Evolutionary conservation across 129 eudicot genomes (phyloP).

Genomic region (Calendula officinalis): DNA sequence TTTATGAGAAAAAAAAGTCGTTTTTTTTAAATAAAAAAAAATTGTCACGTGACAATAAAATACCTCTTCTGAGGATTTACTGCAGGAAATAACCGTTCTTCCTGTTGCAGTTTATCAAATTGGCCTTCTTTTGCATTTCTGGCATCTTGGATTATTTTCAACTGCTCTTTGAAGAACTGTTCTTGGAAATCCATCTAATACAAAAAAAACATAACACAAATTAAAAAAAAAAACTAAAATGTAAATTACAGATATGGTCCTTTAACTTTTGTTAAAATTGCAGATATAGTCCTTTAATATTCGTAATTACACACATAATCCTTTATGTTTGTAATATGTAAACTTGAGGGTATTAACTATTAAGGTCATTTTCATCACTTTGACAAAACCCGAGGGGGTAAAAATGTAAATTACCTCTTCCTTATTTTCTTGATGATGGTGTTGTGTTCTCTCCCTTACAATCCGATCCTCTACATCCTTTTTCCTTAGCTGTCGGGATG

Average conservation of each 20-base stretch:
- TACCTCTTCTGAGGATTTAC: slow-evolving; percentile 20
- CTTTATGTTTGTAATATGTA: too few species aligned
- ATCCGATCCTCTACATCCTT: slow-evolving; percentile 47
- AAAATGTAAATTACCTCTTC: slow-evolving; percentile 55
- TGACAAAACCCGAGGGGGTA: too few species aligned
- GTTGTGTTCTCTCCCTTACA: slow-evolving; percentile 55
- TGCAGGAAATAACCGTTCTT: background rate
- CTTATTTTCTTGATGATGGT: slow-evolving; percentile 53
- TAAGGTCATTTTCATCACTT: too few species aligned
- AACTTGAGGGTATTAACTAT: too few species aligned
- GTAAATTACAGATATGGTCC: background rate
- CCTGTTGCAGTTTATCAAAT: slow-evolving; percentile 25
- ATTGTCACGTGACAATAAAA: background rate
- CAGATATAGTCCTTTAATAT: too few species aligned
- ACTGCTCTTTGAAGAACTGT: slow-evolving; percentile 64
- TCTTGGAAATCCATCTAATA: slow-evolving; percentile 81
- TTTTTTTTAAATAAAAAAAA: background rate
- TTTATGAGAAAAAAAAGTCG: background rate
- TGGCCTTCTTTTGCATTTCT: slow-evolving; percentile 24
- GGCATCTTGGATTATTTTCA: slow-evolving; percentile 28
- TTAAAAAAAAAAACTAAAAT: background rate
- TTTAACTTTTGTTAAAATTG: too few species aligned
- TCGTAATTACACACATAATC: too few species aligned
- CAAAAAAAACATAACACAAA: background rate
- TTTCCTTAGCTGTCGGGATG: slow-evolving; percentile 52